phyloP scores from a whole-genome alignment of 2,329 filamentous ascomycete species.

The Tympanopsis confertula region DNA sequence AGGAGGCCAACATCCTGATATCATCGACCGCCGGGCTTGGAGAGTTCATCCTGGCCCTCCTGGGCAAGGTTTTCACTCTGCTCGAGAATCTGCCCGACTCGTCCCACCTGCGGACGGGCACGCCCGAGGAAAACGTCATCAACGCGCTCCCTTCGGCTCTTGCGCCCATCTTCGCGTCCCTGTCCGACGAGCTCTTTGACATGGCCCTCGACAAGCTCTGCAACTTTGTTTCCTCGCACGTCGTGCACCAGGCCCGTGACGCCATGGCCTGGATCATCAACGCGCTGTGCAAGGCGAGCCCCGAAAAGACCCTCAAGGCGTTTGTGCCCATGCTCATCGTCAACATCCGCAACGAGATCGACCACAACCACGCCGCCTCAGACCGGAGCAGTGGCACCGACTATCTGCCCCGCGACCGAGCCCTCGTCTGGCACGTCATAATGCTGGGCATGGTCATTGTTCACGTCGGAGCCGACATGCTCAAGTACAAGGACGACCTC shows the following conservation, averaged over 20 bases:
- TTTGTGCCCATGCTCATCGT: conserved; percentile 83
- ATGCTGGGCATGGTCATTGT: conserved; percentile 97
- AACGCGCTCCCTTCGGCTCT: conserved; percentile 88
- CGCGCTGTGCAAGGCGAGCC: conserved; percentile 87
- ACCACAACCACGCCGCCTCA: conserved; percentile 89
- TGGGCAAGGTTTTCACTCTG: conserved; percentile 89
- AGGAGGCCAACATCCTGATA: conserved; percentile 76
- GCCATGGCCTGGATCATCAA: conserved; percentile 99
- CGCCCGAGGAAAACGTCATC: conserved; percentile 92
- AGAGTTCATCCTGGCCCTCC: conserved; percentile 80
- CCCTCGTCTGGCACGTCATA: conserved; percentile 91
- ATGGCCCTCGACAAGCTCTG: conserved; percentile 84
- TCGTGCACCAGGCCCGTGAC: conserved; percentile 92
- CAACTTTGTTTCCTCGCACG: conserved; percentile 81
- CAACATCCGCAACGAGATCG: conserved; percentile 91
- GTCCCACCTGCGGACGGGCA: conserved; percentile 74
- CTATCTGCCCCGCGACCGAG: conserved; percentile 81
- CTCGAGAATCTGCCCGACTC: conserved; percentile 91
- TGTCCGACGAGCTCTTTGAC: conserved; percentile 89
- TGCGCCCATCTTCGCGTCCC: conserved; percentile 75
- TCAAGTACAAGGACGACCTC: conserved; percentile 79
- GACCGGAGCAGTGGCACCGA: conserved; percentile 88
- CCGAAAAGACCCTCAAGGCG: conserved; percentile 80
- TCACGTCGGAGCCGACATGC: conserved; percentile 79
- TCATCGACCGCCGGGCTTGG: conserved; percentile 90